Evolutionary conservation across 805 yeast genomes (phyloP), one percentile per base, ranked within the genome.

Genomic region (Schwanniomyces sp.): DNA sequence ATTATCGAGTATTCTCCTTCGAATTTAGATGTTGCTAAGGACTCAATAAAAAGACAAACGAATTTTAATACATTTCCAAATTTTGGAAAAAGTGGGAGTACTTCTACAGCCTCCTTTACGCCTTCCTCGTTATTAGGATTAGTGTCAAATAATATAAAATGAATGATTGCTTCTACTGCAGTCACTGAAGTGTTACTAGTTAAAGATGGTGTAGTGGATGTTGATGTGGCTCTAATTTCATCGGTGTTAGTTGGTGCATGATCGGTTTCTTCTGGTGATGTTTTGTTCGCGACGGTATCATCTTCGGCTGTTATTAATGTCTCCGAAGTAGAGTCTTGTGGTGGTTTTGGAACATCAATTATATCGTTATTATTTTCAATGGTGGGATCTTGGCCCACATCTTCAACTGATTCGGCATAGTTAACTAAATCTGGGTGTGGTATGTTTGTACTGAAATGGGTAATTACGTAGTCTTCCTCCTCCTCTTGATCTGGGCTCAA

Each of bases 121-220:
- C 50, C 14, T 48, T 34, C 18, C 47, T 49, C 38, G 48, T 52
- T 47, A 17, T 52, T 54, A n/a, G 43, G 40, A 18, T 49, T 49
- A 25, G 49, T 37, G 18, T 44, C 47, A 36, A 51, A 72, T 12
- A 90, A 62, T 24, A 88, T 70, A 3, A 87, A 79, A 66, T 91
- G 97, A 47, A 91, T 81, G 32, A 91, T 73, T 40, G 91, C 79
- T 62, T 91, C 97, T 9, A 80, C 58, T 0, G 88, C 62, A 29
- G 60, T 88, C 18, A 79, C 74, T 7, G 74, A 52, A 26, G 77
- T 70, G 14, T 57, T 51, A 16, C 78, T 57, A 17, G 54, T 49
- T 10, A 32, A 32, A 7, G 21, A 16, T 16, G 36, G 36, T 4
- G 36, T 32, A 12, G 36, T 14, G 17, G 36, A 14, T 16, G 36